Base-by-base conservation (phyloP, 2,329 filamentous ascomycete species). In the Dothistroma septosporum region DNA sequence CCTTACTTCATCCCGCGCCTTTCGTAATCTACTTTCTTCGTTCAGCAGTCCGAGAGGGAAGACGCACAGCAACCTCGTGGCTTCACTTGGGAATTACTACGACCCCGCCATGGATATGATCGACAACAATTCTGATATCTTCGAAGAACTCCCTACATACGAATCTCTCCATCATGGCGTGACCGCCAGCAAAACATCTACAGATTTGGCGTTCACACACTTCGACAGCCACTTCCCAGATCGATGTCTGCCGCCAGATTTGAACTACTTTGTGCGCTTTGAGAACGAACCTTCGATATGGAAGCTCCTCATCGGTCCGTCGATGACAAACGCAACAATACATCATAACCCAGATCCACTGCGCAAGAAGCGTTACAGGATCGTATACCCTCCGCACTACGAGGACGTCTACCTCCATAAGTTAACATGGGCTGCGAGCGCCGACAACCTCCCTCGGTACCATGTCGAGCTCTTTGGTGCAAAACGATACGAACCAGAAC, bases 401-500 rank as follows among this genome's bases (percentile, higher is more conserved):
- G 64, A 68, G 57, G 66, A 68, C 32, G 66, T 68, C 53, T 66
- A 60, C 46, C 61, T 68, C 31, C 66, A 68, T 58, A 68, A 64
- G 48, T 55, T 59, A 16, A 55, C 55, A 2, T 68, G 62, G 62
- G 48, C 53, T 4, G 35, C 55, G 49, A 56, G 59, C 28, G 44
- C 57, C 14, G 37, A 57, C 33, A 52, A 32, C 10, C 59, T 68
- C n/a, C 66, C 64, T 19, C 55, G 53, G 24, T 64, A 60, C 46
- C 58, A 63, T 48, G 54, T 66, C 35, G 64, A 66, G 32, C 24
- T 66, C 3, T 62, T 58, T 50, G 58, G 57, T 10, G 53, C 49
- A 46, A 55, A 62, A 1, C 57, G 64, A 19, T 67, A 68, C 55
- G 61, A 68, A 50, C 53, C 64, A 24, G 66, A 68, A 46, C 61